Conservation (phyloP, 148 eudicot species). For the Fagopyrum tataricum region DNA sequence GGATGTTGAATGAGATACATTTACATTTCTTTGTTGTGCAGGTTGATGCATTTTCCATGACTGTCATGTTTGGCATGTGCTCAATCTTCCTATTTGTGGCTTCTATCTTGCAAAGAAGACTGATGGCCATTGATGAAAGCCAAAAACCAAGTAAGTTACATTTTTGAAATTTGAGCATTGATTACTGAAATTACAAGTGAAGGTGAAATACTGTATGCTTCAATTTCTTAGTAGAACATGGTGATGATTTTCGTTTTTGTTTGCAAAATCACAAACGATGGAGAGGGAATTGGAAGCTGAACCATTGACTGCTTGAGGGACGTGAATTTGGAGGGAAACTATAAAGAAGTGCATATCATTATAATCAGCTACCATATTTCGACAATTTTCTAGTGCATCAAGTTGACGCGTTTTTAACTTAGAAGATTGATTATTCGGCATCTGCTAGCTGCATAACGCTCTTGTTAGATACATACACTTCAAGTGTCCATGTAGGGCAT, state of each 20-base stretch:
- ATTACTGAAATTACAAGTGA: neutral
- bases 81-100: constrained; percentile 85
- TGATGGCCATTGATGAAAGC: constrained; percentile 68
- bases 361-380: too few species aligned
- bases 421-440: neutral
- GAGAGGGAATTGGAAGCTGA: constrained; percentile 46
- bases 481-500: neutral
- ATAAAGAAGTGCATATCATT: too few species aligned
- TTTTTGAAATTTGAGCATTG: neutral
- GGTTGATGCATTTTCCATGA: constrained; percentile 92
- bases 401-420: too few species aligned
- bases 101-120: constrained; percentile 79
- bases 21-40: constrained; percentile 29
- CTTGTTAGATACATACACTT: neutral
- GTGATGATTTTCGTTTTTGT: neutral
- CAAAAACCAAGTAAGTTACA: constrained; percentile 56
- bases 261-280: constrained; percentile 37
- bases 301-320: constrained; percentile 33
- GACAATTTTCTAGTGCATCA: too few species aligned
- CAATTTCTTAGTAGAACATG: too few species aligned
- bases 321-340: neutral
- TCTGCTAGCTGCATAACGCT: neutral
- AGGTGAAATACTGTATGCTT: too few species aligned
- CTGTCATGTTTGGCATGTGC: constrained; percentile 99
- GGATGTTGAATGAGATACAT: neutral